Evolutionary conservation across 768 basidiomycete species (phyloP), one percentile per base, ranked within the genome.

Genomic region (Macrolepiota dolichaula): DNA sequence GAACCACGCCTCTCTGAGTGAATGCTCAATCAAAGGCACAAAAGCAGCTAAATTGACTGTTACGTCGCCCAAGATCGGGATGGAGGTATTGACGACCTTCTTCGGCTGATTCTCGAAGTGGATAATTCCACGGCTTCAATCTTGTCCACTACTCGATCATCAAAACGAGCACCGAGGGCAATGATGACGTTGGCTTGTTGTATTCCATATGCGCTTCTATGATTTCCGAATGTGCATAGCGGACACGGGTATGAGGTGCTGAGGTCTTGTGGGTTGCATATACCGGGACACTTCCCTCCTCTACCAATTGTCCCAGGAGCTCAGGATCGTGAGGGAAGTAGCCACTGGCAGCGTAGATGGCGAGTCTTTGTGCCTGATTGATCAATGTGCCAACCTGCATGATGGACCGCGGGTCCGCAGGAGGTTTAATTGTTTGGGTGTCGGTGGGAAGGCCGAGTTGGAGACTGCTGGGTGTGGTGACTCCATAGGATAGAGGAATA

Each of bases 91-190:
- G 56, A 98, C 86, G 63, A 99, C 95, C 76, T 99, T 99, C 83
- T 99, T 98, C 50, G 97, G 94, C 78, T 87, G 86, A 66, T 98
- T 96, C 79, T 99, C 97, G 70, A 99, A 98, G 78, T 99, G 97
- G 70, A 99, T 97, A 78, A 99, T 96, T 36, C 97, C 97, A 1
- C 86, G 85, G 49, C 96, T 93, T 87, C 86, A 61, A 98, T 72
- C 72, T 89, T 96, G 57, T 94, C 94, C 2, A 96, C 98, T 7
- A 98, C 95, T 70, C 96, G 96, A 75, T 99, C 97, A 69, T 99
- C 97, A 71, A 99, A 99, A 42, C 97, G 87, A 24, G 86, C 93
- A 53, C 97, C 97, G 38, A 99, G 88, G 22, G 96, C 96, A 65
- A 99, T 96, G 78, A 99, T 94, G 59, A 98, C 88, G 71, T 99